Evolutionary conservation across 163 green algal genomes (phyloP), one percentile per base, ranked within the genome.

Genomic region (Volvox carteri): DNA sequence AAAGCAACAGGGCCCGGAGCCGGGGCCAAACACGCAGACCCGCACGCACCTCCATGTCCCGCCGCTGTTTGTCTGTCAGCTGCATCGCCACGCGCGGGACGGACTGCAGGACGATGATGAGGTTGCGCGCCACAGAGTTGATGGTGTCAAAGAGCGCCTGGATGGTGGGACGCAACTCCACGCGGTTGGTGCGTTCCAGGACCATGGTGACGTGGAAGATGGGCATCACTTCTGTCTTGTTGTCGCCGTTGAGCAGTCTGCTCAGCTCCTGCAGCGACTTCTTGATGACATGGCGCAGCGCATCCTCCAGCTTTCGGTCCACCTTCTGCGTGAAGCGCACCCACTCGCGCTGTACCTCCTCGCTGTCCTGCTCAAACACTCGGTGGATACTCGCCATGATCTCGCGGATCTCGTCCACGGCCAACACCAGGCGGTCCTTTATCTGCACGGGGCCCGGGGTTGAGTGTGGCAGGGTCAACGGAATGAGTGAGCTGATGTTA

Each of bases 321-420:
- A 97, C 90, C 80, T 95, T 96, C 37, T 92, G 84, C 21, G 95
- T 96, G 93, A 96, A 97, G 56, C 91, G 89, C 89, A 96, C 91
- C 96, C 96, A 98, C 91, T 98, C 96, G 1, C 92, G 91, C 84
- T 94, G 90, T 65, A 98, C 96, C 81, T 98, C 96, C 86, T 98
- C 96, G 44, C 88, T 93, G 91, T 98, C 96, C 19, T 84, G 78
- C 28, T 94, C 92, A 91, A 98, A 98, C 84, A 95, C 95, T 58
- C 90, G 75, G 91, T 97, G 95, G 19, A 96, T 92, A 54, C 86
- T 46, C 0, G 86, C 89, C 91, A 98, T 94, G 23, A 90, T 91
- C 23, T 84, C 76, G 67, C 93, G 91, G 78, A 98, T 94, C 67
- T 96, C 92, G 30, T 93, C 85, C 60, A 95, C 92, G 0, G 90